Evolutionary conservation across 768 basidiomycete genomes (phyloP).

Genomic region (Brasilioporus rufonigricans): DNA sequence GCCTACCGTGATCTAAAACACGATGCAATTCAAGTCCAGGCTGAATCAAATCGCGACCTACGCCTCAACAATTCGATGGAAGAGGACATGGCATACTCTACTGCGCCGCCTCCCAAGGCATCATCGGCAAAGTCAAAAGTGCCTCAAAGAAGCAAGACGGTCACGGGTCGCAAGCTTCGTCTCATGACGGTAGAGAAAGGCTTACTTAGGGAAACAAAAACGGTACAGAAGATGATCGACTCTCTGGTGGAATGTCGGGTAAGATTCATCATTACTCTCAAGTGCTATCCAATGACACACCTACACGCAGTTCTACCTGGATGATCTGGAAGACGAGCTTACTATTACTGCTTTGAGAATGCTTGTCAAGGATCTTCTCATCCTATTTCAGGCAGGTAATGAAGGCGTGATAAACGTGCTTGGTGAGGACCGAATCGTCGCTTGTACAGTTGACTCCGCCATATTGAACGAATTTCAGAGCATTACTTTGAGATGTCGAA

Average conservation of each 20-base stretch:
- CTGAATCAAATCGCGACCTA: slow-evolving; percentile 87
- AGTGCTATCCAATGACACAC: not conserved
- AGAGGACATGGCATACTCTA: slow-evolving; percentile 45
- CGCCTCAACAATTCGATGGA: slow-evolving; percentile 62
- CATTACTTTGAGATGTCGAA: slow-evolving; percentile 99
- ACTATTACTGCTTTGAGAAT: slow-evolving; percentile 85
- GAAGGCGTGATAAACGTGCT: slow-evolving; percentile 87
- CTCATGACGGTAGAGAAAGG: slow-evolving; percentile 97
- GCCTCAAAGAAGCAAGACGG: slow-evolving; percentile 67
- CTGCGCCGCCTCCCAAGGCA: slow-evolving; percentile 26
- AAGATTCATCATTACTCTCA: slow-evolving; percentile 30
- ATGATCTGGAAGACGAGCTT: slow-evolving; percentile 90
- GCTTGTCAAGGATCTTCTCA: slow-evolving; percentile 93
- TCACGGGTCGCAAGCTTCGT: slow-evolving; percentile 80
- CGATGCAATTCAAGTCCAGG: slow-evolving; percentile 90
- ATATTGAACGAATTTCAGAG: slow-evolving; percentile 45
- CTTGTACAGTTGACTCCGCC: slow-evolving; percentile 9
- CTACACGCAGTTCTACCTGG: slow-evolving; percentile 77
- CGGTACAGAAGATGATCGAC: slow-evolving; percentile 89
- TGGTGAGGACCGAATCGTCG: slow-evolving; percentile 47
- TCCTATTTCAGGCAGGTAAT: slow-evolving; percentile 94
- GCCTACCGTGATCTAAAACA: slow-evolving; percentile 91
- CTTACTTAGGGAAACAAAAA: slow-evolving; percentile 84
- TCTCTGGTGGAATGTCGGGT: slow-evolving; percentile 85
- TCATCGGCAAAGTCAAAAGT: slow-evolving; percentile 34